Percentiles rank a stretch among this genome's conserved stretches.
phyloP scores from a whole-genome alignment of 2,329 filamentous ascomycete genomes.

The Exophiala dermatitidis region DNA sequence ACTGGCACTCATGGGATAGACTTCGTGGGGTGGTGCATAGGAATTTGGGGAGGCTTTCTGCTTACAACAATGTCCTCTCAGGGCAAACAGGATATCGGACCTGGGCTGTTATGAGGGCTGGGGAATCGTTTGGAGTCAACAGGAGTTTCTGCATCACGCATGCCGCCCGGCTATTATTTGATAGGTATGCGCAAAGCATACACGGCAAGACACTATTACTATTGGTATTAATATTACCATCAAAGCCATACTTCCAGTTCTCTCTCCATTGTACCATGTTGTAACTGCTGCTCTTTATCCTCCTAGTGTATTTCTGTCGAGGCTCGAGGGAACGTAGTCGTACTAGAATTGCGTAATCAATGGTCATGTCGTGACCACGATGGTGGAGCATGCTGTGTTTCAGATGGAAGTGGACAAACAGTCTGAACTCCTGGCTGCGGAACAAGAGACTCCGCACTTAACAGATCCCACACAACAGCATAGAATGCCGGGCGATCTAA shows the following conservation, averaged over 20 bases:
- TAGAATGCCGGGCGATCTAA: too few relatives aligned
- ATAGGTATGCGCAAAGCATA: not conserved
- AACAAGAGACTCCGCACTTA: not conserved
- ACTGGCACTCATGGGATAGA: not conserved
- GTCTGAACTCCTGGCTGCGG: not conserved
- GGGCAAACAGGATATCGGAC: not conserved
- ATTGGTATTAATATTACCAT: not conserved
- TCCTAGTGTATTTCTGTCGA: not conserved
- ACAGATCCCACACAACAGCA: not conserved
- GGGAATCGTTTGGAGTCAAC: not conserved
- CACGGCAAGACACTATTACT: not conserved
- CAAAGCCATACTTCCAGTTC: not conserved
- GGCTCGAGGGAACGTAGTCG: too few relatives aligned
- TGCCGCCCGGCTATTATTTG: not conserved
- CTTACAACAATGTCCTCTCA: not conserved
- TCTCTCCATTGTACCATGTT: not conserved
- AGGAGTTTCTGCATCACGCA: not conserved
- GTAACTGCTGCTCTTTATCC: not conserved
- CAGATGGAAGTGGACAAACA: not conserved
- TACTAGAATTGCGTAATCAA: not conserved
- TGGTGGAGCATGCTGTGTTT: not conserved
- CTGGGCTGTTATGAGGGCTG: not conserved
- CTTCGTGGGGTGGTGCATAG: not conserved
- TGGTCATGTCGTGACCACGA: not conserved
- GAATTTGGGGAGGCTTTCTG: not conserved